phyloP scores from a whole-genome alignment of 1,139 yeast genomes.

The Zygotorulaspora mrakii region DNA sequence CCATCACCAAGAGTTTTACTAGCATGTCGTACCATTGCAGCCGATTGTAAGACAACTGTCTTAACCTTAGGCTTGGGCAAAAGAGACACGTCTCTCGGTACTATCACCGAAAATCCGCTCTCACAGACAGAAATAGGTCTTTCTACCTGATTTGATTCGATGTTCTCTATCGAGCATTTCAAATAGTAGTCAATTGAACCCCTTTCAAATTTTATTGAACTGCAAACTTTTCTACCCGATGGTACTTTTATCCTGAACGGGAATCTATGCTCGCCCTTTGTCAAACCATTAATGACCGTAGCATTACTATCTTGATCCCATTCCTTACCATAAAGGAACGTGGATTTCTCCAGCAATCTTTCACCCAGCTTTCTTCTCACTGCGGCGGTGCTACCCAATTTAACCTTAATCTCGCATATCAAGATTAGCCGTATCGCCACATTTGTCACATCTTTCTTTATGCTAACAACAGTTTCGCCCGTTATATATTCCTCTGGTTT shows the following conservation, averaged over 20 bases:
- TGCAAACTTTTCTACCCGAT: constrained; percentile 56
- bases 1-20: constrained; percentile 19
- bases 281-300: constrained; percentile 43
- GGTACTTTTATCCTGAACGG: constrained; percentile 82
- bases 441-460: constrained; percentile 54
- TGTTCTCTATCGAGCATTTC: constrained; percentile 48
- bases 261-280: constrained; percentile 81
- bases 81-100: constrained; percentile 68
- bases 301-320: constrained; percentile 26
- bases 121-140: constrained; percentile 41
- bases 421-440: constrained; percentile 52
- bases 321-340: constrained; percentile 58
- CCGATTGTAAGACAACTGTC: constrained; percentile 53
- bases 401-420: constrained; percentile 55
- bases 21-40: constrained; percentile 20
- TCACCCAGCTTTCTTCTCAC: constrained; percentile 39
- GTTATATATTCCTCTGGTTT: constrained; percentile 62
- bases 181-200: constrained; percentile 74
- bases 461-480: constrained; percentile 56
- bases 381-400: constrained; percentile 35
- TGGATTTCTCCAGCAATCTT: constrained; percentile 59
- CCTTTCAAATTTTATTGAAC: constrained; percentile 78
- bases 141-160: constrained; percentile 12
- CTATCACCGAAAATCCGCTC: constrained; percentile 55
- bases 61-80: constrained; percentile 69